Conservation (phyloP, 1,139 yeast species). For the Magnusiomyces sp. region DNA sequence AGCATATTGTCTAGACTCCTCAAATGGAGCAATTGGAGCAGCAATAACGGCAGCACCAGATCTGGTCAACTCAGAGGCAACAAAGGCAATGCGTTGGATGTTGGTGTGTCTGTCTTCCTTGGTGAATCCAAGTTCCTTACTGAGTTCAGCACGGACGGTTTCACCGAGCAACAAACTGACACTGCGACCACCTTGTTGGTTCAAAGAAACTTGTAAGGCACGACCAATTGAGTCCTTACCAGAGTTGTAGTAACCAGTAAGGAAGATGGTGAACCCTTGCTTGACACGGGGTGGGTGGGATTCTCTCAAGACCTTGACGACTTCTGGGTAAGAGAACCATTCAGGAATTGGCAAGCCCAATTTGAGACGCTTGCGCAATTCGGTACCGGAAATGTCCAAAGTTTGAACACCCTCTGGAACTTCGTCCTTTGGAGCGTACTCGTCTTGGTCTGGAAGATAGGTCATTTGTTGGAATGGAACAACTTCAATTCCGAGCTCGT, state of each 20-base stretch:
- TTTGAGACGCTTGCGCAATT: constrained; percentile 77
- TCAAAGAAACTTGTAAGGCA: constrained; percentile 83
- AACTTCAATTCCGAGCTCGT: constrained; percentile 77
- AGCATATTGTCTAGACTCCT: constrained; percentile 34
- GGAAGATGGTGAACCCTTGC: constrained; percentile 76
- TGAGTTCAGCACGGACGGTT: constrained; percentile 39
- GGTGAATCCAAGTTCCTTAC: constrained; percentile 37
- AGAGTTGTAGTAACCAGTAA: constrained; percentile 50
- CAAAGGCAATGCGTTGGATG: constrained; percentile 44
- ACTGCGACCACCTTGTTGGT: constrained; percentile 86
- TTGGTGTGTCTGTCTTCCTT: constrained; percentile 36
- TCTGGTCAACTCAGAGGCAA: constrained; percentile 74
- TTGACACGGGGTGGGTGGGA: constrained; percentile 85
- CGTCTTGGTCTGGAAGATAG: constrained; percentile 88
- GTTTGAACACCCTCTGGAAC: constrained; percentile 76
- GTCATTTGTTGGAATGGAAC: constrained; percentile 98
- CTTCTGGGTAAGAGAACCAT: constrained; percentile 97
- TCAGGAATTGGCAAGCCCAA: constrained; percentile 86
- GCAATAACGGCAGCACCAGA: constrained; percentile 88
- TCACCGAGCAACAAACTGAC: constrained; percentile 57
- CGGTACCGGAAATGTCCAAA: constrained; percentile 90
- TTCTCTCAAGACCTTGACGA: constrained; percentile 81
- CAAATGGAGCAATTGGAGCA: constrained; percentile 45
- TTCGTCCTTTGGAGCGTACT: constrained; percentile 92
- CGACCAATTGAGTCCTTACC: constrained; percentile 61